Evolutionary conservation across 306 rosid genomes (phyloP), one percentile per base, ranked within the genome.

Genomic region (Trichosanthes cucumerina): DNA sequence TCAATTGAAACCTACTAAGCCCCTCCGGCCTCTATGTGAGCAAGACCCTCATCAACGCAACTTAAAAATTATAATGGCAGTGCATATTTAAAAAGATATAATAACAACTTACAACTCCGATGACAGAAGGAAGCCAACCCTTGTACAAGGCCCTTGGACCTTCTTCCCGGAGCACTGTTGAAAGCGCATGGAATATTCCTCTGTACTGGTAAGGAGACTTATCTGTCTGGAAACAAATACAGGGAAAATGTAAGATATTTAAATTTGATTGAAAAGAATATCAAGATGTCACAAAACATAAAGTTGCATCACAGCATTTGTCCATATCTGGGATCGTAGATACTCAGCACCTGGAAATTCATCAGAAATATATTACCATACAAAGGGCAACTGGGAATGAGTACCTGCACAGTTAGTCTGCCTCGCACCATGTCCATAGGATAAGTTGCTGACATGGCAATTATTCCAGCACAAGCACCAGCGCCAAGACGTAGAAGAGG

Each of bases 371-470:
- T 26, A 63, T 39, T 18, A 57, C 15, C 16, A 73, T 31, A n/a
- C 21, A n/a, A 66, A 80, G 62, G 18, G 49, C n/a, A 77, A 33
- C 63, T 75, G 6, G 60, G 44, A 79, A 78, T 7, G 65, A 70
- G 44, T 81, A 96, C 99, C 99, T 96, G 99, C 50, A 96, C 99
- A 38, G 99, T 96, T 81, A 96, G 80, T 86, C 99, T 85, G 81
- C 99, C 99, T 78, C 99, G 98, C 63, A 96, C 99, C 99, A 96
- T 91, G 88, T 96, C 99, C 98, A 96, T 91, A 23, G 99, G 99
- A 86, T 96, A 96, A 46, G 99, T 96, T 77, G 99, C 99, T 56
- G 99, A 96, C 99, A 96, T 96, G 73, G 98, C 99, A 87, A 96
- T 91, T 56, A 96, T 96, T 80, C 99, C 99, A 83, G 99, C 98